Evolutionary conservation across 2,329 filamentous ascomycete genomes (phyloP).

Genomic region (Bipolaris sorokiniana): DNA sequence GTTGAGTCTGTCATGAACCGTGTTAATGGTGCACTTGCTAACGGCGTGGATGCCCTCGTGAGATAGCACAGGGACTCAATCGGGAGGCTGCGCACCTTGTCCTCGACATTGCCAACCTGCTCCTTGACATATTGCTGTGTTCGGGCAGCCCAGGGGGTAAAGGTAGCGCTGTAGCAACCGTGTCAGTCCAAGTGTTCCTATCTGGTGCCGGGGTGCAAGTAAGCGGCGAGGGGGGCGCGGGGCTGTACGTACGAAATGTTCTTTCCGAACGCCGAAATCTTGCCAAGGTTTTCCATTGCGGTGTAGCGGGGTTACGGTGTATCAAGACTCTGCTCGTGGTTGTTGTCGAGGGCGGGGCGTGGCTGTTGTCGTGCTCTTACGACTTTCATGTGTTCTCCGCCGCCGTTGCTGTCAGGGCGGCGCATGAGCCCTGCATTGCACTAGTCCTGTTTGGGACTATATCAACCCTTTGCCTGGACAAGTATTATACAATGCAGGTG

Average conservation of each 20-base stretch:
- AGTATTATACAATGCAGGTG: neutral
- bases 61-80: neutral
- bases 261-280: conserved; percentile 73
- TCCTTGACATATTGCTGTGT: conserved; percentile 98
- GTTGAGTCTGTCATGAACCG: conserved; percentile 73
- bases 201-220: neutral
- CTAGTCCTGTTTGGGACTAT: conserved; percentile 13
- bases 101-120: conserved; percentile 91
- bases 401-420: conserved; percentile 14
- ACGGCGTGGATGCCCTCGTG: neutral
- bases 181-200: conserved; percentile 42
- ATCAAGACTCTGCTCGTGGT: conserved; percentile 1
- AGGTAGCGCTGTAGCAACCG: conserved; percentile 70
- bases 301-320: conserved; percentile 10
- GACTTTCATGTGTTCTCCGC: conserved; percentile 36
- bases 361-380: conserved; percentile 21
- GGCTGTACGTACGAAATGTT: conserved; percentile 65
- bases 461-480: neutral
- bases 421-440: conserved; percentile 25
- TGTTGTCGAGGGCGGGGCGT: conserved; percentile 13
- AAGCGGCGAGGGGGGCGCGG: neutral
- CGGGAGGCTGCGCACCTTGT: conserved; percentile 68
- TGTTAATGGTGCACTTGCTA: conserved; percentile 29
- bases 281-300: conserved; percentile 75
- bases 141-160: conserved; percentile 90